phyloP scores from a whole-genome alignment of 208 protist species.

The Kentomonas sorsogonicus region DNA sequence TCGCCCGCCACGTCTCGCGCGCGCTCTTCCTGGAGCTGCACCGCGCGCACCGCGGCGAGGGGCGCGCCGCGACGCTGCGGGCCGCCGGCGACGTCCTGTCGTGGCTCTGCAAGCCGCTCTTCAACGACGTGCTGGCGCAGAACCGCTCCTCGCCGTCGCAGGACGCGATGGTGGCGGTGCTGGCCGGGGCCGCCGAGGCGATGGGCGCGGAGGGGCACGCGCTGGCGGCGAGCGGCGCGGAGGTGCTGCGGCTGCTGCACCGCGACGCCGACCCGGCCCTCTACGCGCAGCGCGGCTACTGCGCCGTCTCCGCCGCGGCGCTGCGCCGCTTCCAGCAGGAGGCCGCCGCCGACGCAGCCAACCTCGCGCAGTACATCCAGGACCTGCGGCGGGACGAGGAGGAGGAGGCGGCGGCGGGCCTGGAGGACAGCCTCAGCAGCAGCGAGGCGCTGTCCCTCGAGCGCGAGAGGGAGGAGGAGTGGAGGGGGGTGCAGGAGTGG shows the following conservation, averaged over 20 bases:
- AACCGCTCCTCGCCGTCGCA: slow-evolving; percentile 24
- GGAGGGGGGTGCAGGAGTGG: background rate
- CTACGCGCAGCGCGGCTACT: slow-evolving; percentile 71
- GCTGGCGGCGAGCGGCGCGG: slow-evolving; percentile 38
- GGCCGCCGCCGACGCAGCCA: slow-evolving; percentile 21
- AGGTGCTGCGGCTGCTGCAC: slow-evolving; percentile 67
- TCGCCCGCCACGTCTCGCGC: no score
- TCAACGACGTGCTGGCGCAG: slow-evolving; percentile 42
- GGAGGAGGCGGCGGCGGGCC: background rate
- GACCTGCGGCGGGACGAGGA: background rate
- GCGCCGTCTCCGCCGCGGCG: slow-evolving; percentile 66
- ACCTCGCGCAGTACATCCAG: slow-evolving; percentile 29
- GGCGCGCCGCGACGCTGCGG: slow-evolving; percentile 12
- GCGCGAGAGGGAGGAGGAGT: background rate
- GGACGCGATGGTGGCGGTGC: slow-evolving; percentile 65
- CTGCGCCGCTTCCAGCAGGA: slow-evolving; percentile 59
- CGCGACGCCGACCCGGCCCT: slow-evolving; percentile 63
- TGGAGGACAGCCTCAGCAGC: background rate
- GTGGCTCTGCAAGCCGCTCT: slow-evolving; percentile 71
- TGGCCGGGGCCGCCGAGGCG: slow-evolving; percentile 56
- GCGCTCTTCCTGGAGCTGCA: slow-evolving; percentile 27
- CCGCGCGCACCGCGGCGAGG: slow-evolving; percentile 12
- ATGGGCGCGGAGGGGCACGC: slow-evolving; percentile 36
- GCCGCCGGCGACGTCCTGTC: slow-evolving; percentile 35
- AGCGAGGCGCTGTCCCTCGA: background rate